A percentile compares a stretch with the other conserved stretches of the same genome.
Evolutionary conservation across 208 protist species (phyloP).

Genomic region (Wallacemonas sp.): DNA sequence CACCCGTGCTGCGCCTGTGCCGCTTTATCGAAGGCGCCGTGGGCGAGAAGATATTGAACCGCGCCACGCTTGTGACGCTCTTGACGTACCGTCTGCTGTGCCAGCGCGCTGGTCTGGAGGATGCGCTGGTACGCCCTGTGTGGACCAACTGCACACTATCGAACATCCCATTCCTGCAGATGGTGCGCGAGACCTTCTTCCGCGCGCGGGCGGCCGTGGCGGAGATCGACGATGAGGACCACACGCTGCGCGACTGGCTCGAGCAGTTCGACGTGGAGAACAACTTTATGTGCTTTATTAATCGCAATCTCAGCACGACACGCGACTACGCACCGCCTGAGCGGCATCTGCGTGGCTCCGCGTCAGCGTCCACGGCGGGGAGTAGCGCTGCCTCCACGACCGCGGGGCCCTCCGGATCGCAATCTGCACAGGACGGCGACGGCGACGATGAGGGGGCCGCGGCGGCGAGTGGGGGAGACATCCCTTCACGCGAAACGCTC

Average conservation of each 20-base stretch:
- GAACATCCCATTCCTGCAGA: conserved; percentile 52
- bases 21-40: conserved; percentile 46
- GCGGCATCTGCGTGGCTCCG: conserved; percentile 29
- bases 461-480: too few relatives aligned
- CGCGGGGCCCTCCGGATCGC: neutral
- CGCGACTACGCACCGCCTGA: conserved; percentile 41
- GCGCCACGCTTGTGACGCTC: conserved; percentile 31
- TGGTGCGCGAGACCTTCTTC: conserved; percentile 54
- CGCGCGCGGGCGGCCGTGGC: conserved; percentile 38
- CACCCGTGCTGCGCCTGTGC: conserved; percentile 50
- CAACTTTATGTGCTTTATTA: conserved; percentile 49
- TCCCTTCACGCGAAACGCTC: too few relatives aligned
- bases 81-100: conserved; percentile 38
- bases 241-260: conserved; percentile 33
- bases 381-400: neutral
- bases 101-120: conserved; percentile 31
- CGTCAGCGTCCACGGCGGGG: neutral
- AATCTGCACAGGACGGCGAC: neutral
- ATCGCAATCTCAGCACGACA: conserved; percentile 35
- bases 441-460: neutral
- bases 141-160: conserved; percentile 45
- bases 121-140: conserved; percentile 43
- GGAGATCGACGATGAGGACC: conserved; percentile 39
- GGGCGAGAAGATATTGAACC: conserved; percentile 47
- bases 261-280: conserved; percentile 39